Base-by-base conservation (phyloP, 2,329 filamentous ascomycete species). In the Beauveria australis region DNA sequence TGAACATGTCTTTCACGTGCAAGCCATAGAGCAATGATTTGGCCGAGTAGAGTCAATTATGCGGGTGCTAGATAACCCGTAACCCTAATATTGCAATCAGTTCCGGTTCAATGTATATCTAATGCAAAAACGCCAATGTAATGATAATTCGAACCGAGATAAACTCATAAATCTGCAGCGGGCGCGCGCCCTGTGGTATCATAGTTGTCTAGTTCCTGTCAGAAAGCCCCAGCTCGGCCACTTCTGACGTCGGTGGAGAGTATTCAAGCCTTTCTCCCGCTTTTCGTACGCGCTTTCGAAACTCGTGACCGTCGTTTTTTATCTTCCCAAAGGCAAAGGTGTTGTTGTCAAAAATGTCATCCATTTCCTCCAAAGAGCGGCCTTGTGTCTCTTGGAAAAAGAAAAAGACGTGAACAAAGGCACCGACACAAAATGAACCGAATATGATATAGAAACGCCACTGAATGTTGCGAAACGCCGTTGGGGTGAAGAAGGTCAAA, bases 401-500 rank as follows among this genome's bases (percentile, higher is more conserved):
- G 37, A 64, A 52, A 22, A 61, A 64, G 43, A 64, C 63, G 44
- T 64, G 63, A 10, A 62, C 14, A 41, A 64, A 63, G 41, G 61
- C 63, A 16, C 47, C 61, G 26, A 51, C 53, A 28, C 58, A 61
- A 43, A 61, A 58, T 2, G 61, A 53, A 3, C 65, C 65, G 51
- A 67, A 67, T 7, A 66, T 63, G 2, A 66, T 59, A 30, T 66
- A 67, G 40, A 66, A 62, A 4, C 63, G 62, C 48, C 63, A 65
- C 46, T 66, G 61, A 52, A 69, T 69, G 49, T 68, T 68, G 26
- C 63, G 64, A 48, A 69, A 70, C 10, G 64, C 67, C 1, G 69
- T 68, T 2, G 71, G 71, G 24, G 71, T 69, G n/a, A 66, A 70
- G 66, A 72, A 71, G 1, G 70, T 70, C 57, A 73, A 60, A 3